Base-by-base conservation (phyloP, 2,329 filamentous ascomycete species). In the Trichoderma sp. region DNA sequence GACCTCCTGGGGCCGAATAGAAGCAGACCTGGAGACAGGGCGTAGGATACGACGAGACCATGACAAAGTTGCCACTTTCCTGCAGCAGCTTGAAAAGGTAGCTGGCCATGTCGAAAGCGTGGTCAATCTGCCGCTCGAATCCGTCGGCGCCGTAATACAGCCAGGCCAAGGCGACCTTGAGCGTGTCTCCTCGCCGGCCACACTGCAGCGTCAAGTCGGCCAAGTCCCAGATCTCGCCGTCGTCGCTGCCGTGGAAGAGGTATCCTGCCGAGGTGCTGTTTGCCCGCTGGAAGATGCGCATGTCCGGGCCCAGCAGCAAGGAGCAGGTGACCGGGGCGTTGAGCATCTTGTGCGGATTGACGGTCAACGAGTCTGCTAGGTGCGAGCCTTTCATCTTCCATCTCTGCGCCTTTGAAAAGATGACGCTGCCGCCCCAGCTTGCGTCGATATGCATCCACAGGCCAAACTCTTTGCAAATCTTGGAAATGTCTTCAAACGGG, bases 291-390 rank as follows among this genome's bases (percentile, higher is more conserved):
- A 98, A 96, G 27, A 90, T 81, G 67, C 84, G 83, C 75, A 96
- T 80, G 76, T 98, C 94, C 2, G 86, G 86, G 0, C 88, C 90
- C 13, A 99, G 85, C 5, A 99, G 85, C 81, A 97, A 97, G 0
- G 91, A 94, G 80, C 94, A 98, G 0, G 94, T 97, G 48, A 96
- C 82, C 0, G 95, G 94, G 3, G 93, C 92, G 68, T 92, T 92
- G 76, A 98, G 86, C 95, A 98, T 98, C 81, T 98, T 98, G 81
- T 99, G 95, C 67, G 95, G 94, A 78, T 97, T 98, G 65, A 97
- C 87, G 2, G 93, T 92, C 45, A 98, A 83, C 15, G 89, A 92
- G 78, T 97, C 86, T 10, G 94, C 95, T 48, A 90, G 84, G 53
- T 93, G 84, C 2, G 86, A 83, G 15, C 94, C 94, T 1, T 81